Conservation (phyloP, 768 basidiomycete genomes). For the Phaffia australis region DNA sequence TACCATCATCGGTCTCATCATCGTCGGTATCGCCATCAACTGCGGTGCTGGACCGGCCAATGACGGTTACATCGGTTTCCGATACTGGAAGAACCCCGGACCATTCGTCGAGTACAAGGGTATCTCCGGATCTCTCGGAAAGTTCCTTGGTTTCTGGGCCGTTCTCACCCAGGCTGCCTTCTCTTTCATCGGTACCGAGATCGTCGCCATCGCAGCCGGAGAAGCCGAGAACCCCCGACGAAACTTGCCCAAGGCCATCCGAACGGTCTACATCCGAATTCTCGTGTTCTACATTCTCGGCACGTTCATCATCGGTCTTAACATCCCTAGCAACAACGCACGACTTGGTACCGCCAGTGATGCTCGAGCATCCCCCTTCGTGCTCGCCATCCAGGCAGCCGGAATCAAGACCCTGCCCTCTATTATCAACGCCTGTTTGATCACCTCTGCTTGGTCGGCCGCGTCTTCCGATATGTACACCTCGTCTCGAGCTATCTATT, state of each 20-base stretch:
- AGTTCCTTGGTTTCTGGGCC: slow-evolving; percentile 47
- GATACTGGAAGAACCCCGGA: slow-evolving; percentile 81
- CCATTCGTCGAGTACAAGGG: slow-evolving; percentile 63
- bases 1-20: slow-evolving; percentile 41
- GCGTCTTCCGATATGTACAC: slow-evolving; percentile 83
- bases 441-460: slow-evolving; percentile 88
- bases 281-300: slow-evolving; percentile 54
- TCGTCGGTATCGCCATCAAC: slow-evolving; percentile 60
- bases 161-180: slow-evolving; percentile 79
- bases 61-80: slow-evolving; percentile 50
- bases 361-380: slow-evolving; percentile 73
- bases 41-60: slow-evolving; percentile 70
- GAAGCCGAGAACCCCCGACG: slow-evolving; percentile 67
- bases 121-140: slow-evolving; percentile 55
- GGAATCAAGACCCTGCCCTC: slow-evolving; percentile 80
- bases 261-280: slow-evolving; percentile 61
- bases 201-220: slow-evolving; percentile 47
- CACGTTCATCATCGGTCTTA: slow-evolving; percentile 65
- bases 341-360: slow-evolving; percentile 51
- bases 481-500: slow-evolving; percentile 65
- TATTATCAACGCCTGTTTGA: slow-evolving; percentile 43
- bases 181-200: slow-evolving; percentile 85
- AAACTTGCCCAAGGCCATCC: slow-evolving; percentile 58
- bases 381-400: slow-evolving; percentile 61
- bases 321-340: slow-evolving; percentile 35